Evolutionary conservation across 2,329 filamentous ascomycete species (phyloP).

Genomic region (Aspergillus thermomutatus): DNA sequence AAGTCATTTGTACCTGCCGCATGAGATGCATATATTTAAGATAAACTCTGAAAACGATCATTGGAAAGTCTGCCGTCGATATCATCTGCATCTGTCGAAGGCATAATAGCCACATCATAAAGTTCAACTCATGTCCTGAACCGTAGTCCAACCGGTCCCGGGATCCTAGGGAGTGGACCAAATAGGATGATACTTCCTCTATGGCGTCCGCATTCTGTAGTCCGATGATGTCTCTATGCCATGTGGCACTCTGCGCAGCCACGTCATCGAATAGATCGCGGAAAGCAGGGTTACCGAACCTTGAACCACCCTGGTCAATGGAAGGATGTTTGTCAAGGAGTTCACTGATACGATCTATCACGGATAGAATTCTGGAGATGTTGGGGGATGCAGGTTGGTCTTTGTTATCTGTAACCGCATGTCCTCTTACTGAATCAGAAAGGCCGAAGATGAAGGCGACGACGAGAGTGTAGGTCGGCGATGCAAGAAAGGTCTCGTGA

Average conservation of each 20-base stretch:
- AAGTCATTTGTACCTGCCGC: conserved; percentile 82
- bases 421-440: conserved; percentile 71
- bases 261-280: conserved; percentile 66
- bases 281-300: conserved; percentile 94
- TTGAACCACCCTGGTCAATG: conserved; percentile 78
- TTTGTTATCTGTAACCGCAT: conserved; percentile 25
- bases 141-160: conserved; percentile 89
- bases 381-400: conserved; percentile 49
- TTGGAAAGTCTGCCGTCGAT: conserved; percentile 62
- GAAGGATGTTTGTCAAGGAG: conserved; percentile 70
- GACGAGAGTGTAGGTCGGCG: conserved; percentile 71
- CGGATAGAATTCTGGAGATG: conserved; percentile 62
- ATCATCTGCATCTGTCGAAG: conserved; percentile 75
- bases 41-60: conserved; percentile 75
- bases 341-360: conserved; percentile 67
- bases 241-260: conserved; percentile 34
- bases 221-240: conserved; percentile 42
- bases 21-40: conserved; percentile 79
- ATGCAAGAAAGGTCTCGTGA: conserved; percentile 75
- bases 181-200: conserved; percentile 73
- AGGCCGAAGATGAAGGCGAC: conserved; percentile 82
- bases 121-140: conserved; percentile 95
- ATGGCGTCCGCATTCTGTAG: conserved; percentile 50
- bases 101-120: conserved; percentile 93
- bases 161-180: conserved; percentile 82